A percentile compares a stretch with the other conserved stretches of the same genome.
phyloP scores from a whole-genome alignment of 177 flowering plant species.

The Vitis hybrid region DNA sequence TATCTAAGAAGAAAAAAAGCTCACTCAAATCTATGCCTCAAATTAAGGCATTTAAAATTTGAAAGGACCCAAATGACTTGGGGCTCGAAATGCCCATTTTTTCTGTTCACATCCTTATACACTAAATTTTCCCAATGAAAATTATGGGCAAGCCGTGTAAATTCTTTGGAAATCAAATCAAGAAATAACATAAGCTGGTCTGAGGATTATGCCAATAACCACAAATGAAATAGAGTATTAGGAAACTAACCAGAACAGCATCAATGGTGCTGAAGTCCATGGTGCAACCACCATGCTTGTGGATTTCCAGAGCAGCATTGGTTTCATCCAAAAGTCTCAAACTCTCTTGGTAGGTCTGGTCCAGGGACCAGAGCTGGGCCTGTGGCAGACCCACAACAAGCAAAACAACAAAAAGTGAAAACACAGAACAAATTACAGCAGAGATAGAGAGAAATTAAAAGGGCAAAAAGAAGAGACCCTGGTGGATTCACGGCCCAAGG shows the following conservation, averaged over 20 bases:
- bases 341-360: constrained; percentile 66
- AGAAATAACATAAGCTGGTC: background rate
- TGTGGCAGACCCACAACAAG: constrained; percentile 15
- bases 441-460: background rate
- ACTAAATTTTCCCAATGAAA: background rate
- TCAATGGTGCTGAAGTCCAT: constrained; percentile 58
- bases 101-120: no score
- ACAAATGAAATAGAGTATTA: background rate
- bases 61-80: no score
- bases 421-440: background rate
- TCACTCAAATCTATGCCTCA: no score
- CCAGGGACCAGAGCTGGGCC: constrained; percentile 63
- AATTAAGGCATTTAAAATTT: no score
- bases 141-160: background rate
- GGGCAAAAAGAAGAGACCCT: constrained; percentile 37
- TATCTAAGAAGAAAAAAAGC: no score
- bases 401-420: background rate
- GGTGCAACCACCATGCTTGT: constrained; percentile 59
- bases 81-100: no score
- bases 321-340: constrained; percentile 68
- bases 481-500: constrained; percentile 71
- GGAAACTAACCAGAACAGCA: constrained; percentile 41
- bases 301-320: constrained; percentile 82
- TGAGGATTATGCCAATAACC: background rate
- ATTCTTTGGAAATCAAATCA: background rate